Evolutionary conservation across 768 basidiomycete species (phyloP).

Genomic region (Termitomyces sp.): DNA sequence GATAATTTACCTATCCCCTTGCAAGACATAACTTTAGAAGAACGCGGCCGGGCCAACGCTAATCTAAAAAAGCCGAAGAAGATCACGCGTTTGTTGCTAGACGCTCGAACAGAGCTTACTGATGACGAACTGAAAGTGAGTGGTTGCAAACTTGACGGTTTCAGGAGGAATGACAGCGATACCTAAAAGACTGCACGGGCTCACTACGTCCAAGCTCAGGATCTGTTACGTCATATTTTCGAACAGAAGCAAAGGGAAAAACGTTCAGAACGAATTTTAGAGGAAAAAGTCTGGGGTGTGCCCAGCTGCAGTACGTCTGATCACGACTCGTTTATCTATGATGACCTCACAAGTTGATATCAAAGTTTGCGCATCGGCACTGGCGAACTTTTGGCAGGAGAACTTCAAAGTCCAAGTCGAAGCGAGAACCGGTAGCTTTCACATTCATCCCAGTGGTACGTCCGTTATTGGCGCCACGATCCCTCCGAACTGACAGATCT

Average conservation of each 20-base stretch:
- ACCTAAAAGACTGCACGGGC: constrained; percentile 49
- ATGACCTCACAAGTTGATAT: neutral
- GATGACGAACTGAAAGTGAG: constrained; percentile 75
- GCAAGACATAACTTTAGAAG: constrained; percentile 22
- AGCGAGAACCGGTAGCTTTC: constrained; percentile 43
- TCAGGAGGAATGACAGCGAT: neutral
- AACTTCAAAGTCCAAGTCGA: constrained; percentile 69
- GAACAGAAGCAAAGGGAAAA: constrained; percentile 52
- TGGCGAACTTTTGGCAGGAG: constrained; percentile 71
- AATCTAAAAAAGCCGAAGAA: constrained; percentile 32
- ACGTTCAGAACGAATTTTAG: constrained; percentile 44
- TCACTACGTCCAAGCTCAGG: constrained; percentile 64
- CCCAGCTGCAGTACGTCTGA: constrained; percentile 54
- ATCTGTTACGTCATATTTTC: constrained; percentile 42
- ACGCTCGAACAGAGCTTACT: constrained; percentile 73
- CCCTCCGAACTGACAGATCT: neutral
- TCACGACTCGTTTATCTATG: neutral
- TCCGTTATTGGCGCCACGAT: neutral
- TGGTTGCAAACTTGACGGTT: neutral
- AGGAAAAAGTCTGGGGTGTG: constrained; percentile 62
- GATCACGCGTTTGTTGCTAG: constrained; percentile 57
- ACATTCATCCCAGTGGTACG: constrained; percentile 33
- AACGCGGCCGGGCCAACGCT: constrained; percentile 14
- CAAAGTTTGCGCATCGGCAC: constrained; percentile 58
- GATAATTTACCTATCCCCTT: constrained; percentile 24